These are phyloP conservation scores for Sporothrix mexicana DNA, from an alignment of 2,329 filamentous ascomycete species.

Conservation along the genomic window DNA sequence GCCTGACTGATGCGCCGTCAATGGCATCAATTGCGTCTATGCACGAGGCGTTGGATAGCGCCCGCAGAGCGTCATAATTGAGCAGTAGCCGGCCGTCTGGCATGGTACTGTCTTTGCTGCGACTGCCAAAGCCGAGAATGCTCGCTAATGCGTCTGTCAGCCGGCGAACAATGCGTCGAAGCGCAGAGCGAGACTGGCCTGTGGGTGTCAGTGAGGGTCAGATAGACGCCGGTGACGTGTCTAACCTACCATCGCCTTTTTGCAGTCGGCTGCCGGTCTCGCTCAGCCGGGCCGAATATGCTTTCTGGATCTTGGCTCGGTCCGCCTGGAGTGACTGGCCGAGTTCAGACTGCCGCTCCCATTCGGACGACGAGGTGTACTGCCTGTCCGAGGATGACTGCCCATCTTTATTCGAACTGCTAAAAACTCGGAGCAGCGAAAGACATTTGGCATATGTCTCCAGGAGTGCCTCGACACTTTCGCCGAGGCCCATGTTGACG, in stretches of 20 bases:
- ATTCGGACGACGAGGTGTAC: neutral
- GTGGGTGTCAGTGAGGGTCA: neutral
- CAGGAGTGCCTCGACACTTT: constrained; percentile 52
- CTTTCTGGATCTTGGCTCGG: constrained; percentile 50
- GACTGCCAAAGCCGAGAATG: constrained; percentile 47
- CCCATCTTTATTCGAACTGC: neutral
- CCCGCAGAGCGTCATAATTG: constrained; percentile 55
- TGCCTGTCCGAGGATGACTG: neutral
- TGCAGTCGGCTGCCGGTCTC: constrained; percentile 51
- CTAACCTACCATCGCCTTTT: constrained; percentile 55
- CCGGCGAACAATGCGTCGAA: constrained; percentile 51
- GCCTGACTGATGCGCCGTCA: constrained; percentile 51
- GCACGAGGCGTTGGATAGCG: constrained; percentile 55
- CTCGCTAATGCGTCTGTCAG: constrained; percentile 52
- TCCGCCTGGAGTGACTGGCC: constrained; percentile 48
- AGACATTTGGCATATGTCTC: constrained; percentile 56
- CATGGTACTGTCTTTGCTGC: constrained; percentile 3
- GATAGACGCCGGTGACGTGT: neutral
- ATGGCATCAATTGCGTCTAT: constrained; percentile 57
- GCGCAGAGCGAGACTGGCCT: constrained; percentile 49
- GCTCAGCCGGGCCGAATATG: constrained; percentile 51
- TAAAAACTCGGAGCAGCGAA: constrained; percentile 44
- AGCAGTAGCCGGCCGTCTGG: constrained; percentile 42
- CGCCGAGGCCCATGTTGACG: constrained; percentile 49
- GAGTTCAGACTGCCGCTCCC: constrained; percentile 21